phyloP scores from a whole-genome alignment of 2,329 filamentous ascomycete genomes.

The Colletotrichum filicis region DNA sequence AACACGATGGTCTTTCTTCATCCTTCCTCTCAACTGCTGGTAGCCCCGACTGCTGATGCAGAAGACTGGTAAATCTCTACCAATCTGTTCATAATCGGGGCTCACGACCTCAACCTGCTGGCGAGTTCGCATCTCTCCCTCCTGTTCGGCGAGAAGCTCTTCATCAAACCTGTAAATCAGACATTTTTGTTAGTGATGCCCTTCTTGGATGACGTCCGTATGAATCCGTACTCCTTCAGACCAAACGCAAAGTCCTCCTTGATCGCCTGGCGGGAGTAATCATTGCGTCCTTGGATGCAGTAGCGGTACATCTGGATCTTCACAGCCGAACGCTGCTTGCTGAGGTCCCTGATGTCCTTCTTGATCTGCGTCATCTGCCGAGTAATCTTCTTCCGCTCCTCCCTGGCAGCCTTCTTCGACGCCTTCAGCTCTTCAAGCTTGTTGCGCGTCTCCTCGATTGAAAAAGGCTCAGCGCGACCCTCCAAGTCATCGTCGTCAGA shows the following conservation, averaged over 20 bases:
- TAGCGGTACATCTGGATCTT: background rate
- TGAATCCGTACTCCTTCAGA: constrained; percentile 57
- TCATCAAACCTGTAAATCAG: constrained; percentile 11
- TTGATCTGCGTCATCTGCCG: background rate
- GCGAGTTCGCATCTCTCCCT: background rate
- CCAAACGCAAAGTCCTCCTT: constrained; percentile 37
- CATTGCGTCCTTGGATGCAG: constrained; percentile 67
- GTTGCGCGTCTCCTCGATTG: background rate
- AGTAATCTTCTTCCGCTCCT: background rate
- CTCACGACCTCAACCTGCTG: constrained; percentile 46
- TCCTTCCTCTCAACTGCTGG: constrained; percentile 67
- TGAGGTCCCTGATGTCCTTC: background rate
- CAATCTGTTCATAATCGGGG: constrained; percentile 69
- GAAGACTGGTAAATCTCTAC: constrained; percentile 68
- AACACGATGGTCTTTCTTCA: constrained; percentile 62
- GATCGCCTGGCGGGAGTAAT: constrained; percentile 54
- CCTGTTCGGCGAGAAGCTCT: constrained; percentile 9
- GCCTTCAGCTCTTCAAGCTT: constrained; percentile 18
- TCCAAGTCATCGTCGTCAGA: background rate
- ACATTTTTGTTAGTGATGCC: background rate
- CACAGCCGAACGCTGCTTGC: background rate
- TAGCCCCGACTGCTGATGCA: constrained; percentile 72
- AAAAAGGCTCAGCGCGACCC: background rate
- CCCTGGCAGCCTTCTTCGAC: background rate
- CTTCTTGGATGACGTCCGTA: background rate